Base-by-base conservation (phyloP, 345 rosid genomes). In the Populus ilicifolia region DNA sequence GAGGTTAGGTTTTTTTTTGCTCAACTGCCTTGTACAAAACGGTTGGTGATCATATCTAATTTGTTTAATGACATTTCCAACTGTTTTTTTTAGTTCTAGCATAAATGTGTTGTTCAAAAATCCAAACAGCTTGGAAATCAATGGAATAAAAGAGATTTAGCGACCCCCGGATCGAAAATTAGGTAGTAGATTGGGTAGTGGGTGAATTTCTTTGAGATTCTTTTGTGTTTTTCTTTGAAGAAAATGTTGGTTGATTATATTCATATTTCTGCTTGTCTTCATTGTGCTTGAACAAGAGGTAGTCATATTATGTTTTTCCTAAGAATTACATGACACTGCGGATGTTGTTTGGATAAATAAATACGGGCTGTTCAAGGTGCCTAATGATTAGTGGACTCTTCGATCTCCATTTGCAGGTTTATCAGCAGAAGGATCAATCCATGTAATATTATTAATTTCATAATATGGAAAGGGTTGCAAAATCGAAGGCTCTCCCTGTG, bases 391-490 rank as follows among this genome's bases (percentile, higher is more conserved):
- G 17, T 69, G 43, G 81, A 73, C 41, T 70, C 54, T 73, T 67
- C 72, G 20, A 48, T 76, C 62, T 68, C 48, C 41, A 25, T 79
- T 82, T 84, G 89, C 84, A 86, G 87, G 76, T 64, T 73, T 82
- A 27, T 74, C 67, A n/a, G 67, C 41, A 39, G 75, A 71, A n/a
- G 64, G 71, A 64, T 67, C 48, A 29, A 70, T 84, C 80, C 75
- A 86, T 90, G 90, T 83, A 68, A 83, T 71, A 76, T 77, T 78
- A 72, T 13, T 67, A 66, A 77, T 77, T 79, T 77, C 69, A 72
- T 50, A 78, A 82, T 25, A 90, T 94, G 97, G 94, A 94, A 72
- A 90, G 89, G 85, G 77, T 83, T 82, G 18, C 87, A 65, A 93
- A 93, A 81, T 80, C 83, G 11, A 90, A 88, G 86, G 77, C 76